Evolutionary conservation across 441 rosid genomes (phyloP), one percentile per base, ranked within the genome.

Genomic region (Bruguiera hainesii): DNA sequence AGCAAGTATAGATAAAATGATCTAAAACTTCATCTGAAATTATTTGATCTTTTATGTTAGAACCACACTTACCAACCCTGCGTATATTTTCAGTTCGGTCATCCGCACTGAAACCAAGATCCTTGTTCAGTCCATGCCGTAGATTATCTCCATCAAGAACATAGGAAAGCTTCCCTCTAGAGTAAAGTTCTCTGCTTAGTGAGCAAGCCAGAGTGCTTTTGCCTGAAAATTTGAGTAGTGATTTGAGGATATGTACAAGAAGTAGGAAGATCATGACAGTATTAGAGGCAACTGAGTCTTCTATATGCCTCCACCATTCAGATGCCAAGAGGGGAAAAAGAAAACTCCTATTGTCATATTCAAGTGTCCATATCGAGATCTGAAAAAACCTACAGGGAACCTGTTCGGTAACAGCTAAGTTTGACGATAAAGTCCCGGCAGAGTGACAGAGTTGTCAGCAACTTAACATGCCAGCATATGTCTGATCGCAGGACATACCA

Each of bases 131-230:
- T 46, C 98, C 97, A 65, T 90, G 96, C 35, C 94, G 86, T 73
- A 93, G 87, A 64, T 93, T 93, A 71, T 93, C 97, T 3, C 98
- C 97, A 23, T 93, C 98, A 64, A 90, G 97, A 56, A 89, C 73
- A 68, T 89, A 88, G 18, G 97, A 83, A 19, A 90, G 79, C 78
- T 87, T 93, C 62, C 97, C 96, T 64, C 76, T 76, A 46, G 79
- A 73, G 74, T 85, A 64, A 42, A 93, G 78, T 73, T 90, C 96
- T 77, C 94, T 73, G 69, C 81, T 90, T 31, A 93, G 68, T 16
- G 94, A 83, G 73, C 90, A 88, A 26, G 96, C 98, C 77, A 93
- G 66, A 25, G 97, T 90, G 81, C 97, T 93, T 81, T 93, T 93
- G 60, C 98, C 98, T 93, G 76, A 63, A 73, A 51, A 60, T 50